These are phyloP conservation scores for Lycium barbarum DNA, from an alignment of 257 asterid species.

Conservation along the genomic window DNA sequence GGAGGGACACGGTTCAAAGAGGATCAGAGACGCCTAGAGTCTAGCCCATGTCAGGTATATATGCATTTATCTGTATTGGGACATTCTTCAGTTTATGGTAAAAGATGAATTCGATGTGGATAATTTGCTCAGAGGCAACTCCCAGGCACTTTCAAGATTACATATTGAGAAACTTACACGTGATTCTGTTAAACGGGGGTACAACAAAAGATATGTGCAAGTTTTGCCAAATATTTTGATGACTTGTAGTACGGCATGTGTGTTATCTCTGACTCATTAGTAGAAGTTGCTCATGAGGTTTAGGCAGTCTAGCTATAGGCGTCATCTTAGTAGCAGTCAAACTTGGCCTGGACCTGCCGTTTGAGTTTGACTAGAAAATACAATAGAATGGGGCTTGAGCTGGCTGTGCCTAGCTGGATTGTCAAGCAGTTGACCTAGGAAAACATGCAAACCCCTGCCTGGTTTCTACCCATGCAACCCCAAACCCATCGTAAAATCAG, in stretches of 20 bases:
- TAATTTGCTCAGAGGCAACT: neutral
- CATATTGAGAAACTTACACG: neutral
- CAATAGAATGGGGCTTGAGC: neutral
- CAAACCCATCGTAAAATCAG: neutral
- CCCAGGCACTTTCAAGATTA: neutral
- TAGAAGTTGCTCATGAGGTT: slow-evolving; percentile 8
- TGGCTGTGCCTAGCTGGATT: slow-evolving; percentile 21
- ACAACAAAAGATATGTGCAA: neutral
- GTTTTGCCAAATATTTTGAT: slow-evolving; percentile 11
- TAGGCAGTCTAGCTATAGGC: neutral
- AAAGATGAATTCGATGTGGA: neutral
- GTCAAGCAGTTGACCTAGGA: neutral
- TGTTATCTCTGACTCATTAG: neutral
- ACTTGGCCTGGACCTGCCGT: neutral
- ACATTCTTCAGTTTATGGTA: neutral
- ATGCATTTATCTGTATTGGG: neutral
- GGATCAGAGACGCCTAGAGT: slow-evolving; percentile 78
- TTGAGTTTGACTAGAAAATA: neutral
- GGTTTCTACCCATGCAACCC: neutral
- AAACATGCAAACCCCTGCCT: neutral
- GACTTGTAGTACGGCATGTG: neutral
- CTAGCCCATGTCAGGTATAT: slow-evolving; percentile 76
- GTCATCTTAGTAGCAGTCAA: neutral
- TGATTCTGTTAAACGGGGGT: neutral
- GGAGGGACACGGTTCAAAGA: slow-evolving; percentile 95